Evolutionary conservation across 352 stramenopile species (phyloP), one percentile per base, ranked within the genome.

Genomic region (Phytopythium kandeliae): DNA sequence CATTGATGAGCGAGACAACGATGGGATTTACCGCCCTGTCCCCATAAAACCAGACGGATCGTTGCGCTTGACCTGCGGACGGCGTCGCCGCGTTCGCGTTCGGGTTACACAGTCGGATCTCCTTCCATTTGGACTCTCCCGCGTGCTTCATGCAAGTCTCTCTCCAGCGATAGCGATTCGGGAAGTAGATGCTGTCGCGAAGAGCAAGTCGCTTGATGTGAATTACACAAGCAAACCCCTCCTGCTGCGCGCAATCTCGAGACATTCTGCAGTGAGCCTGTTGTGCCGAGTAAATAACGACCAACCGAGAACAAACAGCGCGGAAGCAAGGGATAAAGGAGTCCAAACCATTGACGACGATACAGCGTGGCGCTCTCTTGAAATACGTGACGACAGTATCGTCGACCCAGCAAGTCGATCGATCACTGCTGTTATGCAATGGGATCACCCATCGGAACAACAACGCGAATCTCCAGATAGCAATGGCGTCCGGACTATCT

Each of bases 101-200:
- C 78, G 78, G 0, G 53, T 91, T 40, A 86, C 74, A 0, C 79
- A 93, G 48, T 82, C 78, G 0, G 82, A 93, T 50, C 69, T 78
- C 25, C 57, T 75, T 25, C 55, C 64, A 6, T 86, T 91, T 36
- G 63, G 64, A 0, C 60, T 93, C 4, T 38, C 53, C 0, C 47
- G 64, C 3, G 70, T 93, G 25, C 40, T 65, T 9, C 42, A 67
- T 5, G 76, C 87, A 17, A 61, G 55, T 25, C 69, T 92, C 10
- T 71, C 71, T 0, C 58, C 63, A 0, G 42, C 70, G 2, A 22
- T 31, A 10, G n/a, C 4, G 2, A 26, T 22, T 4, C 24, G 11
- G 0, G 44, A n/a, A 2, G 3, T 13, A 5, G 28, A 50, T 10
- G 7, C 19, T 15, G 31, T 28, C 7, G n/a, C 17, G 0, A 36